These are phyloP conservation scores for Conticribra guillardii DNA, from an alignment of 108 stramenopile genomes.

Conservation along the genomic window DNA sequence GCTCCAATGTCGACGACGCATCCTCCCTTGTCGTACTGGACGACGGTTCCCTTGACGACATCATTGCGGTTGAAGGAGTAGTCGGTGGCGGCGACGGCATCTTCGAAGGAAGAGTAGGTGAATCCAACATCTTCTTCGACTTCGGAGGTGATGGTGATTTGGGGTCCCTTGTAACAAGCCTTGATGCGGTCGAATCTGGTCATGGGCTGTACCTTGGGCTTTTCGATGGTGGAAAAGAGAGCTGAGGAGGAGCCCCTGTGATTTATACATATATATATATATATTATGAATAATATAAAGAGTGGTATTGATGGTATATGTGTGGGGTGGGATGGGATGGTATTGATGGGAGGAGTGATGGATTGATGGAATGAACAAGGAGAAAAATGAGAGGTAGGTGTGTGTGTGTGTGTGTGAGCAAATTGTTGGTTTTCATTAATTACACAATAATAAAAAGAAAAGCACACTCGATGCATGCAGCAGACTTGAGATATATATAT, in stretches of 20 bases:
- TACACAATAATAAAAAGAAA: no score
- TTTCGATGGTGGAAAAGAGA: slow-evolving; percentile 14
- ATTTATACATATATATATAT: no score
- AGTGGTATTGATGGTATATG: no score
- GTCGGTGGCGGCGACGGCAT: slow-evolving; percentile 73
- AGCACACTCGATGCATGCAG: no score
- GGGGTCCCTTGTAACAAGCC: slow-evolving; percentile 78
- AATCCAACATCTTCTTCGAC: slow-evolving; percentile 63
- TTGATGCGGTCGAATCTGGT: slow-evolving; percentile 83
- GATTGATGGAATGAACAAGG: no score
- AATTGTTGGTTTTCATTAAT: no score
- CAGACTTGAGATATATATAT: no score
- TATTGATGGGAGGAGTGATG: no score
- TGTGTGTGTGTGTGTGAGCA: no score
- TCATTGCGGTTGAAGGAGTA: slow-evolving; percentile 88
- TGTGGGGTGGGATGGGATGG: no score
- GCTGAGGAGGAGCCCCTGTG: slow-evolving; percentile 9
- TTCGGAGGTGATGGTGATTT: slow-evolving; percentile 11
- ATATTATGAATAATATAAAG: no score
- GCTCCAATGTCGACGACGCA: slow-evolving; percentile 92
- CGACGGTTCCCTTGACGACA: slow-evolving; percentile 77
- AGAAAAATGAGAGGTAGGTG: no score
- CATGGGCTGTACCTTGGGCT: slow-evolving; percentile 12
- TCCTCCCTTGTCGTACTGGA: slow-evolving; percentile 77
- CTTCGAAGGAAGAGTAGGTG: slow-evolving; percentile 78